Percentiles rank a stretch among this genome's conserved stretches.
phyloP scores from a whole-genome alignment of 1,284 basidiomycete species.

The Ceratobasidium sp. region DNA sequence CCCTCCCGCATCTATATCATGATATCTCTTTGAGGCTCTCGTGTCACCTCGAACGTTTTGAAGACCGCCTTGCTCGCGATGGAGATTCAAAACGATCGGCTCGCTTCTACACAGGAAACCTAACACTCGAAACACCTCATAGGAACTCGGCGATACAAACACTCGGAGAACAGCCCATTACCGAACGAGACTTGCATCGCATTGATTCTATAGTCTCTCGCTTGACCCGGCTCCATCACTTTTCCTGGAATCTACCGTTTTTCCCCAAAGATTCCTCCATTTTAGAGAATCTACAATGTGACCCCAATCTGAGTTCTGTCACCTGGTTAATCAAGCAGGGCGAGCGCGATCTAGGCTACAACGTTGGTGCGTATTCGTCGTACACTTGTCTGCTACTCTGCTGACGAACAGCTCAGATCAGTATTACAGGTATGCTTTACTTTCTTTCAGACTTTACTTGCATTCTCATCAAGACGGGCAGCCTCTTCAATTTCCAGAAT shows the following conservation, averaged over 20 bases:
- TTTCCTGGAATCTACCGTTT: not conserved
- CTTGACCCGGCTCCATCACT: not conserved
- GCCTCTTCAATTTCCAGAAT: not conserved
- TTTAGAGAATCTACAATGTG: not conserved
- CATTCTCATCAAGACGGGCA: not conserved
- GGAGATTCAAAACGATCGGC: not conserved
- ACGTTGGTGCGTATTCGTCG: not conserved
- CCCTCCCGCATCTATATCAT: not conserved
- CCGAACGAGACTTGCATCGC: not conserved
- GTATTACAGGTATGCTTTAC: no score
- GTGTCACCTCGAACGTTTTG: not conserved
- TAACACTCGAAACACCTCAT: not conserved
- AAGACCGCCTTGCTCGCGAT: not conserved
- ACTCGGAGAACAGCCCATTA: not conserved
- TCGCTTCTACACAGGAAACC: not conserved
- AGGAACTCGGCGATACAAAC: no score
- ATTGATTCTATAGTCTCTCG: not conserved
- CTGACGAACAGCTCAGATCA: no score
- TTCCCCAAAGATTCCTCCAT: not conserved
- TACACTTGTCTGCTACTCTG: no score
- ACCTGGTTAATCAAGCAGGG: not conserved
- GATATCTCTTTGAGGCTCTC: not conserved
- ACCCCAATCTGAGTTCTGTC: not conserved
- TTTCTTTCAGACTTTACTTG: no score
- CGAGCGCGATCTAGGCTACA: not conserved